These are phyloP conservation scores for Nemania serpens DNA, from an alignment of 2,329 filamentous ascomycete genomes.

Conservation along the genomic window DNA sequence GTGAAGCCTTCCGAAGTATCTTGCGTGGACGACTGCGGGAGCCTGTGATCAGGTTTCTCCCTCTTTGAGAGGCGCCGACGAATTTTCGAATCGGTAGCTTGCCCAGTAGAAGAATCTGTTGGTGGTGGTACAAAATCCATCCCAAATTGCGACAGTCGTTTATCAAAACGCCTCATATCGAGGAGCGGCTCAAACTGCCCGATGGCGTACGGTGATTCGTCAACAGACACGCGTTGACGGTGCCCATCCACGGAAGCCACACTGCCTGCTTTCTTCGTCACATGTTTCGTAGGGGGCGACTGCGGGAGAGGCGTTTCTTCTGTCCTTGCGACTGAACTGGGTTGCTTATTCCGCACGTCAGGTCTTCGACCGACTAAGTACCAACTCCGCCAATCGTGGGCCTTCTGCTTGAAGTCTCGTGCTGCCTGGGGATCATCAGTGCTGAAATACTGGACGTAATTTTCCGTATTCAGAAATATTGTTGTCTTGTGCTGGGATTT, in stretches of 20 bases:
- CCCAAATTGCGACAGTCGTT: slow-evolving; percentile 55
- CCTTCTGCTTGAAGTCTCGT: slow-evolving; percentile 68
- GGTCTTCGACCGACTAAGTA: slow-evolving; percentile 75
- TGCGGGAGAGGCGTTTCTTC: slow-evolving; percentile 40
- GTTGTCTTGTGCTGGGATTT: slow-evolving; percentile 90
- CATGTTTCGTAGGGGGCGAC: slow-evolving; percentile 35
- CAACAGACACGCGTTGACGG: slow-evolving; percentile 48
- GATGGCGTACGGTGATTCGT: slow-evolving; percentile 63
- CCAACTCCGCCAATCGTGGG: slow-evolving; percentile 90
- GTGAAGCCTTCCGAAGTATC: slow-evolving; percentile 52
- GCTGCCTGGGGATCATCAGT: slow-evolving; percentile 73
- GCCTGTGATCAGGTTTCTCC: slow-evolving; percentile 33
- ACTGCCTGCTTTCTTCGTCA: slow-evolving; percentile 40
- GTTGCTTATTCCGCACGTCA: slow-evolving; percentile 40
- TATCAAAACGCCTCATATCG: slow-evolving; percentile 63
- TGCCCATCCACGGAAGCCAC: slow-evolving; percentile 43
- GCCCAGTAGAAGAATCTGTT: slow-evolving; percentile 35
- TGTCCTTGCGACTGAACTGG: slow-evolving; percentile 37
- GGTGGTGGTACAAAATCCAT: slow-evolving; percentile 47
- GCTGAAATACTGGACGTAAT: slow-evolving; percentile 91
- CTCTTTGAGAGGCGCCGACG: slow-evolving; percentile 31
- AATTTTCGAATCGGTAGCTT: slow-evolving; percentile 32
- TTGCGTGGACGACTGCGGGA: slow-evolving; percentile 37
- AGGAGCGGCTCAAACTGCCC: slow-evolving; percentile 71
- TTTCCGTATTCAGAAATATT: slow-evolving; percentile 80